Evolutionary conservation across 768 basidiomycete species (phyloP).

Genomic region (Dendrothele bispora): DNA sequence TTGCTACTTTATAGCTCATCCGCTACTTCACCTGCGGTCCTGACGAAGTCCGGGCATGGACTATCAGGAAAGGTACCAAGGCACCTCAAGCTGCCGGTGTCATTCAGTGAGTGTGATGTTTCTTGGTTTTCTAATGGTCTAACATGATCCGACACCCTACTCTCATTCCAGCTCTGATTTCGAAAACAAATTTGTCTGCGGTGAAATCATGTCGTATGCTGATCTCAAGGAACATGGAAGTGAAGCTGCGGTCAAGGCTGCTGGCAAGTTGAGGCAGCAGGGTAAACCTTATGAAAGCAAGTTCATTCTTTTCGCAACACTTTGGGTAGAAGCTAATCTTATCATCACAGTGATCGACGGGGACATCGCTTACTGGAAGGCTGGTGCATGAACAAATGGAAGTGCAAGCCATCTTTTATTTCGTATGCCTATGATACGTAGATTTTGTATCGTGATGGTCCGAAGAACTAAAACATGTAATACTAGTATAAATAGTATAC

Average conservation of each 20-base stretch:
- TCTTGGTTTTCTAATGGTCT: too few species aligned
- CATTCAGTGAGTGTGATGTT: conserved; percentile 70
- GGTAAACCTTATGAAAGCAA: conserved; percentile 95
- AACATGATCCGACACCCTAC: too few species aligned
- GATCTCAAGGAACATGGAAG: conserved; percentile 91
- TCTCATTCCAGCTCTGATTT: conserved; percentile 74
- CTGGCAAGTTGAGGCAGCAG: conserved; percentile 92
- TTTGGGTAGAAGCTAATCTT: conserved; percentile 10
- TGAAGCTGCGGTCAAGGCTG: conserved; percentile 90
- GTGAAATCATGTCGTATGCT: conserved; percentile 92
- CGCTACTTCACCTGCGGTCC: conserved; percentile 98
- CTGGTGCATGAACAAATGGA: conserved; percentile 56
- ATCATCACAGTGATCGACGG: conserved; percentile 70
- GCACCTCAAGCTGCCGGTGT: conserved; percentile 98
- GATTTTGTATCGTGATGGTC: too few species aligned
- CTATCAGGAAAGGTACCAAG: conserved; percentile 89
- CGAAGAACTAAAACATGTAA: too few species aligned
- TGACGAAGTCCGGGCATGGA: conserved; percentile 97
- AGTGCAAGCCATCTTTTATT: conserved; percentile 10
- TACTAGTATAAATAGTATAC: too few species aligned
- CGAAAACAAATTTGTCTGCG: conserved; percentile 96
- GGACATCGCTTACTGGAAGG: conserved; percentile 92
- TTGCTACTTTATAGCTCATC: conserved; percentile 59
- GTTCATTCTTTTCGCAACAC: conserved; percentile 25
- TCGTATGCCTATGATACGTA: conserved; percentile 3